A percentile compares a stretch with the other conserved stretches of the same genome.
phyloP scores from a whole-genome alignment of 805 yeast genomes.

The Huiozyma naganishii region DNA sequence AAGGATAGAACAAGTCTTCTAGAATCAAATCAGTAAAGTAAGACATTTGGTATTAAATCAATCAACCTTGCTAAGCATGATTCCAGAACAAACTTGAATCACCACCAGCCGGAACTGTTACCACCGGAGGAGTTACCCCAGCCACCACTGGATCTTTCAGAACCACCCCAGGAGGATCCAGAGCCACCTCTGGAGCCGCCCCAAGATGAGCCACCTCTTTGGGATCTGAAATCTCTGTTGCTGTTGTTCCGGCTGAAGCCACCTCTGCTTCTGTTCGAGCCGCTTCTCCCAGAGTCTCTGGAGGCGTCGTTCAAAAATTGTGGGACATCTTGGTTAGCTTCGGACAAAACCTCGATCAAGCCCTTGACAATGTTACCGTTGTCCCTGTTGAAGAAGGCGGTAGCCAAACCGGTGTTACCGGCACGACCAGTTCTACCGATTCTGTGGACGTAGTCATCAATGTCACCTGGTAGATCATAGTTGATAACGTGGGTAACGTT shows the following conservation, averaged over 20 bases:
- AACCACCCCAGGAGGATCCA: constrained; percentile 11
- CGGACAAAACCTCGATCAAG: constrained; percentile 72
- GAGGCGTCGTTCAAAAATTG: constrained; percentile 69
- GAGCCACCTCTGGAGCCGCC: constrained; percentile 23
- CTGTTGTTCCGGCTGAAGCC: constrained; percentile 30
- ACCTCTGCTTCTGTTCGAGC: constrained; percentile 43
- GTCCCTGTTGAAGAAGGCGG: constrained; percentile 95
- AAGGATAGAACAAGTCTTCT: no score
- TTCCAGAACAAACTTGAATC: constrained; percentile 1
- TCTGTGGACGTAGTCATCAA: constrained; percentile 98
- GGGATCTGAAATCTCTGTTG: constrained; percentile 44
- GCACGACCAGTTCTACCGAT: constrained; percentile 99
- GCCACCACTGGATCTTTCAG: constrained; percentile 2
- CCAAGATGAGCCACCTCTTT: constrained; percentile 23
- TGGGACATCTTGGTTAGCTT: constrained; percentile 98
- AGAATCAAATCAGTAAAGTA: no score
- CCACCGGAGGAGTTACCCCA: constrained; percentile 25
- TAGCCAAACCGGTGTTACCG: constrained; percentile 97
- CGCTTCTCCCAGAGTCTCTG: constrained; percentile 62
- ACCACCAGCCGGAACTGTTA: constrained; percentile 23
- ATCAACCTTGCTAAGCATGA: not conserved
- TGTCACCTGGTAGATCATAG: constrained; percentile 92
- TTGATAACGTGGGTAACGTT: constrained; percentile 96
- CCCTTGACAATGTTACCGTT: constrained; percentile 85
- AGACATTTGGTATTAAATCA: no score